phyloP scores from a whole-genome alignment of 495 filamentous ascomycete species.

The Trichoderma reesei region DNA sequence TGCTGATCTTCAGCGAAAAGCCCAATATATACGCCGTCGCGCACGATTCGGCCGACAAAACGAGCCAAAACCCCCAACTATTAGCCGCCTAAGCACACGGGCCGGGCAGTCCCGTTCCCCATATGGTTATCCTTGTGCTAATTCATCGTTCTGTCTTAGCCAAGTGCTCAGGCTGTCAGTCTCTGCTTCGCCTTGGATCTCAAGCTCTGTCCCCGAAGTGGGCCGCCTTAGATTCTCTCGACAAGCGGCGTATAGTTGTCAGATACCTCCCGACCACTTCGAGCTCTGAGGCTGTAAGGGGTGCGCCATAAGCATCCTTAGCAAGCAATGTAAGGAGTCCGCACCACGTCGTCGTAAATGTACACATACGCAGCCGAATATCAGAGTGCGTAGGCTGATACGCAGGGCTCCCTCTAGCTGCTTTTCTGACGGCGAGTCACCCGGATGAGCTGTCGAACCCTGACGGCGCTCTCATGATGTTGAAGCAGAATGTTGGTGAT shows the following conservation, averaged over 20 bases:
- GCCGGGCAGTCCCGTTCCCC: constrained; percentile 1
- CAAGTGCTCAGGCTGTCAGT: background rate
- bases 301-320: background rate
- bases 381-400: background rate
- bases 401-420: background rate
- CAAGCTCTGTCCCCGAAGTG: background rate
- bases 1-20: background rate
- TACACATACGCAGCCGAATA: background rate
- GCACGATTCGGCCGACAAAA: background rate
- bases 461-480: background rate
- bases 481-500: background rate
- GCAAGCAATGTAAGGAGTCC: background rate
- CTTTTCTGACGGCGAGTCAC: background rate
- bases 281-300: background rate
- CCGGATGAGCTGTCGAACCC: background rate
- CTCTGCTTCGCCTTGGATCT: background rate
- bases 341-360: no score
- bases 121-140: background rate
- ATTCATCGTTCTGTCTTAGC: background rate
- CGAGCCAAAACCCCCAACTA: background rate
- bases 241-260: background rate
- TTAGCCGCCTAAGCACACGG: background rate
- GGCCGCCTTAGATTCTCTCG: background rate
- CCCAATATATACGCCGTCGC: background rate
- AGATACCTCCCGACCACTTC: background rate